phyloP scores from a whole-genome alignment of 768 basidiomycete species.

The Termitomyces heimii region DNA sequence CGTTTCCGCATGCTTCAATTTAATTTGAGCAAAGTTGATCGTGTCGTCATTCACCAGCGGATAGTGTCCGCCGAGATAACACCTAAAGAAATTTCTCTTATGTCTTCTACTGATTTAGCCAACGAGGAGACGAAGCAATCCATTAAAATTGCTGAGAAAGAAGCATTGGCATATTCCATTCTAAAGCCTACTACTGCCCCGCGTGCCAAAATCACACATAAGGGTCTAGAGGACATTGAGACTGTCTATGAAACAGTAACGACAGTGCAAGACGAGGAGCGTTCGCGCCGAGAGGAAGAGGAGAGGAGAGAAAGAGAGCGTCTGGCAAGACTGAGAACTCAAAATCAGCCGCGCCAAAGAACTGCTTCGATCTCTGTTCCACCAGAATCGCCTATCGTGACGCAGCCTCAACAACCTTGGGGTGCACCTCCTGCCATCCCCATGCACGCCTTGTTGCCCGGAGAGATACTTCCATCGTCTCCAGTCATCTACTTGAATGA shows the following conservation, averaged over 20 bases:
- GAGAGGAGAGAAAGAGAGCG: slow-evolving; percentile 68
- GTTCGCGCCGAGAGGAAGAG: slow-evolving; percentile 59
- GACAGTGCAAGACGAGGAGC: slow-evolving; percentile 43
- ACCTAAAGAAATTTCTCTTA: slow-evolving; percentile 68
- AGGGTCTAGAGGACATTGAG: slow-evolving; percentile 89
- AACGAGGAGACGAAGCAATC: slow-evolving; percentile 82
- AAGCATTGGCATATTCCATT: slow-evolving; percentile 82
- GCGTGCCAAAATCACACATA: slow-evolving; percentile 83
- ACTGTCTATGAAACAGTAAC: slow-evolving; percentile 49
- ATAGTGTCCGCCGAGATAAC: slow-evolving; percentile 64
- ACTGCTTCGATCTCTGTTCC: slow-evolving; percentile 57
- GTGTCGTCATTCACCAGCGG: slow-evolving; percentile 71
- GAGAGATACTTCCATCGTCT: slow-evolving; percentile 16
- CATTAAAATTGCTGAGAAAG: slow-evolving; percentile 77
- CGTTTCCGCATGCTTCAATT: slow-evolving; percentile 88
- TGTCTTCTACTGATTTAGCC: slow-evolving; percentile 87
- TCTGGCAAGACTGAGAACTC: slow-evolving; percentile 51
- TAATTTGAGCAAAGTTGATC: slow-evolving; percentile 81
- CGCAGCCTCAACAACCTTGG: slow-evolving; percentile 40
- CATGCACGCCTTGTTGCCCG: slow-evolving; percentile 32
- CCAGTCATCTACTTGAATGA: slow-evolving; percentile 23
- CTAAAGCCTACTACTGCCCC: slow-evolving; percentile 65
- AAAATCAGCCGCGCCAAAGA: slow-evolving; percentile 39
- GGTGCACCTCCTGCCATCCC: slow-evolving; percentile 58
- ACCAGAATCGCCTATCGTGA: slow-evolving; percentile 62